Evolutionary conservation across 352 stramenopile species (phyloP), one percentile per base, ranked within the genome.

Genomic region (Globisporangium paroecandrum): DNA sequence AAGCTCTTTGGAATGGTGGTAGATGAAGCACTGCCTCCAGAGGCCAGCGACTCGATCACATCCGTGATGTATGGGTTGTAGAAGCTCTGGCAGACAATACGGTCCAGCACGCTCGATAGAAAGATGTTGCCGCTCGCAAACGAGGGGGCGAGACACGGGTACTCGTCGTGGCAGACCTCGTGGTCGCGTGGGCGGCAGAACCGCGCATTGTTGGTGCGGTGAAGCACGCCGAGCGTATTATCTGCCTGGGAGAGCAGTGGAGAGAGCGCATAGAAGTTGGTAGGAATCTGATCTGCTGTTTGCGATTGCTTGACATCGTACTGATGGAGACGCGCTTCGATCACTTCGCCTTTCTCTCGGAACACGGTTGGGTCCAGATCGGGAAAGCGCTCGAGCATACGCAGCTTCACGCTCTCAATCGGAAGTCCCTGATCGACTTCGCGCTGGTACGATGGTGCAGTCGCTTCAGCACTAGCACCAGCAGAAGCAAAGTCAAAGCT

Each of bases 61-160:
- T 91, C 82, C 4, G 77, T 87, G 34, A 91, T 87, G 65, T 91
- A 93, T 12, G 85, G 85, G 25, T 93, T 93, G 70, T 87, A 93
- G 56, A 93, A 93, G n/a, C 79, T 77, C 56, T 93, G 85, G 51
- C 83, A 93, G 12, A 90, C 64, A 55, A 90, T 79, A 22, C 82
- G 77, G 68, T 93, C 84, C 15, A 93, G 62, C 10, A 87, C 68
- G 43, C 72, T 89, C 0, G 69, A 81, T 7, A 93, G 41, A 49
- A 93, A 78, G 22, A 91, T 72, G 13, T 73, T 77, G 15, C 84
- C 82, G 3, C 77, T 70, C 8, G 84, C 84, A 57, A 87, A 90
- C 1, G 80, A 75, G 10, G 81, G 81, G 0, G 82, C 71, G 2
- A 93, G 70, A 49, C 73, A 89, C 25, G 84, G 80, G 34, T 82